Conservation (phyloP, 805 yeast species). For the Grigorovia transvaalensis region DNA sequence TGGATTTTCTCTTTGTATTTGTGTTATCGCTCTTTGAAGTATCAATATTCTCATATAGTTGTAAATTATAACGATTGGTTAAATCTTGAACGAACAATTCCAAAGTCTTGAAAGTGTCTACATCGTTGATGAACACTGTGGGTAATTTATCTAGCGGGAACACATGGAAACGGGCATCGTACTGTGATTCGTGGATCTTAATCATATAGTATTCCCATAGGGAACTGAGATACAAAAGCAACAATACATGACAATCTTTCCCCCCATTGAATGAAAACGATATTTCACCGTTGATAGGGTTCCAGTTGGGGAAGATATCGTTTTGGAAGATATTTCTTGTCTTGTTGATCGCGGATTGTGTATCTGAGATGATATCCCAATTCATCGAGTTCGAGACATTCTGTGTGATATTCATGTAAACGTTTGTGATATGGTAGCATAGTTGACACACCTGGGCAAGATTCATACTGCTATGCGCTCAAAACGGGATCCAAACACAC, state of each 20-base stretch:
- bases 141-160: conserved; percentile 22
- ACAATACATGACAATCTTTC: conserved; percentile 88
- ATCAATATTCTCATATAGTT: conserved; percentile 28
- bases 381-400: not conserved
- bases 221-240: conserved; percentile 60
- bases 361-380: conserved; percentile 13
- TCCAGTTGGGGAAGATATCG: conserved; percentile 23
- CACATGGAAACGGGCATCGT: conserved; percentile 11
- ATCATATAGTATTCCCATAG: conserved; percentile 23
- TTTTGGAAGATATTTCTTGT: conserved; percentile 16
- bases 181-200: conserved; percentile 17
- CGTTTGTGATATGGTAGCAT: conserved; percentile 20
- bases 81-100: conserved; percentile 53
- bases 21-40: conserved; percentile 2
- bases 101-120: conserved; percentile 60
- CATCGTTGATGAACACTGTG: conserved; percentile 69
- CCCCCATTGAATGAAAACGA: conserved; percentile 93
- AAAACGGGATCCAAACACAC: no score
- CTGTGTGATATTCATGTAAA: conserved; percentile 11
- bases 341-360: conserved; percentile 20
- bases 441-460: conserved; percentile 13
- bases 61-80: conserved; percentile 43
- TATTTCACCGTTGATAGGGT: conserved; percentile 35
- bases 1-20: conserved; percentile 10
- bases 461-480: conserved; percentile 5